Percentiles rank a stretch among this genome's conserved stretches.
Conservation (phyloP, 1,284 basidiomycete genomes). For the Athelia sp. region DNA sequence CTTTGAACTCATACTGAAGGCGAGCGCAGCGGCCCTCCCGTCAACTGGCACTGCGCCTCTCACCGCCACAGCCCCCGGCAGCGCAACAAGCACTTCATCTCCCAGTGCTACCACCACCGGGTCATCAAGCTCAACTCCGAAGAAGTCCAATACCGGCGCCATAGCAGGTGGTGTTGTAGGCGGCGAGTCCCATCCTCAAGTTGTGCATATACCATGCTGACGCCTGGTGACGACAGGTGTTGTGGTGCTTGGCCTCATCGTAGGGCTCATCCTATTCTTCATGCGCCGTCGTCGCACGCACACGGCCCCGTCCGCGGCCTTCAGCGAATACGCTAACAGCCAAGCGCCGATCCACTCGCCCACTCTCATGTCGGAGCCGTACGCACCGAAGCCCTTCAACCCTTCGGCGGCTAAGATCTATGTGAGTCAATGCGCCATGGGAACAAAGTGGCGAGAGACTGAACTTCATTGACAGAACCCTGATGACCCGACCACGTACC, state of each 20-base stretch:
- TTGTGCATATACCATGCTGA: too few species aligned
- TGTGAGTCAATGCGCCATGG: background rate
- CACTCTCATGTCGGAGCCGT: background rate
- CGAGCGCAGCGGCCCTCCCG: background rate
- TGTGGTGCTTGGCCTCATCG: constrained; percentile 26
- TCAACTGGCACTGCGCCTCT: background rate
- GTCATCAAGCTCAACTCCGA: background rate
- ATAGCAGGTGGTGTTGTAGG: constrained; percentile 34
- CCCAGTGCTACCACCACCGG: background rate
- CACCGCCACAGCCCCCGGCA: background rate
- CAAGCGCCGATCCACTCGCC: constrained; percentile 6
- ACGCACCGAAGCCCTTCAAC: background rate
- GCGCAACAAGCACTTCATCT: background rate
- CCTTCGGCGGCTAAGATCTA: background rate
- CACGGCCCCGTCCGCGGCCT: constrained; percentile 14
- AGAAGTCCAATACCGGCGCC: constrained; percentile 17
- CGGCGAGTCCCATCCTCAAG: too few species aligned
- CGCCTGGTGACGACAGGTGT: too few species aligned
- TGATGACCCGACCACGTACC: background rate
- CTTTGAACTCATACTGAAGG: too few species aligned
- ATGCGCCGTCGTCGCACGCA: constrained; percentile 4
- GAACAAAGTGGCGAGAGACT: background rate
- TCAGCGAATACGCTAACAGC: constrained; percentile 4
- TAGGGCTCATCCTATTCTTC: constrained; percentile 18
- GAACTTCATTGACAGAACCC: background rate